Evolutionary conservation across 2,329 filamentous ascomycete species (phyloP), one percentile per base, ranked within the genome.

Genomic region (Colletotrichum ledebouriae): DNA sequence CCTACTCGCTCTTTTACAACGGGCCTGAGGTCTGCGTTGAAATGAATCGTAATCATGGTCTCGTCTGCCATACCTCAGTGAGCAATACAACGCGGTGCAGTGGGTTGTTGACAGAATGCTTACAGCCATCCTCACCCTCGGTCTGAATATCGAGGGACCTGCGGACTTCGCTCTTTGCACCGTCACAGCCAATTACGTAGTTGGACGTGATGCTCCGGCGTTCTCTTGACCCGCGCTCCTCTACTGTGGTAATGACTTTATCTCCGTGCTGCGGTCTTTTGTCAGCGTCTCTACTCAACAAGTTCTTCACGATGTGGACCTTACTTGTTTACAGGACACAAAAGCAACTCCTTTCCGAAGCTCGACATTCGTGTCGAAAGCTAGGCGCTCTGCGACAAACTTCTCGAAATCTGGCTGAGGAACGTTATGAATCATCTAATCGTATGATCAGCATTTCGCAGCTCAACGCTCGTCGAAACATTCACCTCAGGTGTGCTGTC

Each of bases 31-130:
- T 83, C 74, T 0, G 80, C 79, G 46, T 81, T 81, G 69, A 83
- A 78, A 47, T 83, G 80, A 13, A 83, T 82, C 0, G 81, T 83
- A 81, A 83, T 82, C 81, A 82, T 82, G 0, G 79, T 82, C 62
- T 82, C 80, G 42, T 80, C 79, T 80, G 15, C 22, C 10, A 52
- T 6, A 7, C 25, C 4, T 9, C n/a, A n/a, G 49, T 52, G 7
- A 6, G 2, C 11, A 12, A 17, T 10, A 33, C 22, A 4, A 33
- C 34, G 15, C 6, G 7, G 33, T 5, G 15, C n/a, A 55, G 3
- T 20, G 12, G n/a, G 33, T n/a, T 9, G n/a, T 10, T 3, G 1
- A 17, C n/a, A 17, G 3, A 15, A 22, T 1, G 72, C 77, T 73
- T 70, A 79, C 80, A 81, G 33, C 79, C 77, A 55, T 81, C 79